Evolutionary conservation across 805 yeast species (phyloP), one percentile per base, ranked within the genome.

Genomic region (Candida ascalaphidarum): DNA sequence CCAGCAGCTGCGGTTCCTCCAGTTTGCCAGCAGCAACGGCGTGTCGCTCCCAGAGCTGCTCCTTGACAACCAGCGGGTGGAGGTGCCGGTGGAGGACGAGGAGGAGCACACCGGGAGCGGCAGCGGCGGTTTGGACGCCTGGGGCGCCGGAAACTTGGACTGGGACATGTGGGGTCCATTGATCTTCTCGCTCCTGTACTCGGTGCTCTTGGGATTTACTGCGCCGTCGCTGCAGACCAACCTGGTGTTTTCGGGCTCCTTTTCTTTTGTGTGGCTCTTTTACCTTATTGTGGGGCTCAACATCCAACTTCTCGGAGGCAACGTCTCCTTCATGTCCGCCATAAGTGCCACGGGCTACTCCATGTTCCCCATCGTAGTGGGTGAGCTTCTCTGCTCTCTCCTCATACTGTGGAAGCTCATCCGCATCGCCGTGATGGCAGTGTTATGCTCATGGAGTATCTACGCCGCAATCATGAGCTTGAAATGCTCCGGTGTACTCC

Each of bases 121-220:
- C 13, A 18, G 34, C 14, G 38, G 26, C 22, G 27, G 28, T 11
- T 23, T 35, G 26, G 25, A 32, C 16, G 25, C 23, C 16, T n/a
- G n/a, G n/a, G n/a, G n/a, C n/a, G 30, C 37, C 17, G 39, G 34
- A 11, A 51, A 39, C 29, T 44, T 71, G 29, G 78, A 72, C 30
- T 73, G 79, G 79, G 79, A 73, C 46, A 49, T 73, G 27, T 73
- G 84, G 85, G 86, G 86, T 2, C 86, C 86, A 5, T 54, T 78
- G 31, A 57, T 78, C 17, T 79, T 78, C 43, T 68, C 78, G 9
- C 55, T 79, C 31, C 45, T 61, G 18, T 71, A 73, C 31, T 58
- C 81, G 3, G 70, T 76, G 15, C 55, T 68, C 14, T 50, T 77
- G 37, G 71, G 77, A 3, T 52, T 65, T 31, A 44, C 71, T 9